phyloP scores from a whole-genome alignment of 768 basidiomycete species.

The Hydnomerulius pinastri region DNA sequence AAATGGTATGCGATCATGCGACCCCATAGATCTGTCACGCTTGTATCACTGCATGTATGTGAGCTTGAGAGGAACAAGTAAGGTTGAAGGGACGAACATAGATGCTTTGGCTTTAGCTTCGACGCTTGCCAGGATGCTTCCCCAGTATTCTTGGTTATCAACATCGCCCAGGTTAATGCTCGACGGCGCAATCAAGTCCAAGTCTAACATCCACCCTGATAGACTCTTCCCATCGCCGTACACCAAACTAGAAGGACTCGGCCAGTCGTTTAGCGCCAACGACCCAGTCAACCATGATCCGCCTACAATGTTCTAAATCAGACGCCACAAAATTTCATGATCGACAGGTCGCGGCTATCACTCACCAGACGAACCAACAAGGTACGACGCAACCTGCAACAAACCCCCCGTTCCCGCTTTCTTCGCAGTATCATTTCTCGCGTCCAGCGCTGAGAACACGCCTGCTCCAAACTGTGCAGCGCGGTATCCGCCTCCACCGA shows the following conservation, averaged over 20 bases:
- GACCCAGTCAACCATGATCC: conserved; percentile 73
- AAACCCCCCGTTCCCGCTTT: conserved; percentile 64
- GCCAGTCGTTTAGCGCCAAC: conserved; percentile 64
- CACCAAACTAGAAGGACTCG: conserved; percentile 55
- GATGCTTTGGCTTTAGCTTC: conserved; percentile 55
- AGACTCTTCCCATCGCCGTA: conserved; percentile 52
- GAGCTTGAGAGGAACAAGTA: not conserved
- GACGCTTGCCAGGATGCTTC: conserved; percentile 54
- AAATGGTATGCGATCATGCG: conserved; percentile 75
- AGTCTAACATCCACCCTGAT: conserved; percentile 57
- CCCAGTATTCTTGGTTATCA: conserved; percentile 54
- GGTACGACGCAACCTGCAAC: conserved; percentile 69
- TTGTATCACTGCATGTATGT: conserved; percentile 50
- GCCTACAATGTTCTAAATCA: conserved; percentile 34
- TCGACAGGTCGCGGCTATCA: not conserved
- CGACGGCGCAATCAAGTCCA: conserved; percentile 56
- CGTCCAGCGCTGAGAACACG: conserved; percentile 58
- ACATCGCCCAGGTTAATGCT: conserved; percentile 47
- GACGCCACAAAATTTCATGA: not conserved
- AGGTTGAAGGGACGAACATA: conserved; percentile 42
- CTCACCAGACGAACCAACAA: conserved; percentile 65
- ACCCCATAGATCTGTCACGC: conserved; percentile 62
- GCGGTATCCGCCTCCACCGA: conserved; percentile 72
- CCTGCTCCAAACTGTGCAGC: conserved; percentile 69
- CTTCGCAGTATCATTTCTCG: conserved; percentile 58